Conservation (phyloP, 257 asterid species). For the Penstemon davidsonii region DNA sequence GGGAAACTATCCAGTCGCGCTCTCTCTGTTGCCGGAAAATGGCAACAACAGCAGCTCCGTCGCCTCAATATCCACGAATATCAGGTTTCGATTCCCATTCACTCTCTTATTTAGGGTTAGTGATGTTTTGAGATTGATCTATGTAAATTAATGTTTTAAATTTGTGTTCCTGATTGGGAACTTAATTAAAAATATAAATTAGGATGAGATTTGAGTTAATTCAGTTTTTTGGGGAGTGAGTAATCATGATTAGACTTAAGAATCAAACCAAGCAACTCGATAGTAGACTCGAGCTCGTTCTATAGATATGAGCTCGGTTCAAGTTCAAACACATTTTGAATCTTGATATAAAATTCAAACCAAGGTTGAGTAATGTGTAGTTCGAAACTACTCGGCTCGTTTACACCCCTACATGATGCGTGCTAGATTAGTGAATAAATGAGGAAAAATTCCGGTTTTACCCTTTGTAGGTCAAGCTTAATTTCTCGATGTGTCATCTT, state of each 20-base stretch:
- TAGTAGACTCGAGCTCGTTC: too few species aligned
- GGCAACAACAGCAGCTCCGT: constrained; percentile 99
- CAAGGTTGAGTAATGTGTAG: too few species aligned
- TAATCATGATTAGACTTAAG: background rate
- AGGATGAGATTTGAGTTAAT: constrained; percentile 14
- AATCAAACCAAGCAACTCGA: too few species aligned
- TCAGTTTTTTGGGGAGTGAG: background rate
- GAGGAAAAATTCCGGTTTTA: background rate
- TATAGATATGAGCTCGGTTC: too few species aligned
- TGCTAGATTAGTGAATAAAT: constrained; percentile 1
- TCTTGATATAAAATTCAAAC: too few species aligned
- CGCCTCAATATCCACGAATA: constrained; percentile 97
- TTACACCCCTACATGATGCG: constrained; percentile 1
- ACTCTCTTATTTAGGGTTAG: background rate
- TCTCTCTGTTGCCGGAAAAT: constrained; percentile 86
- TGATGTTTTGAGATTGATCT: constrained; percentile 28
- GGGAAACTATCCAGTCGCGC: constrained; percentile 78
- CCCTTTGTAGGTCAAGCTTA: constrained; percentile 15
- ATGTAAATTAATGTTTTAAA: background rate
- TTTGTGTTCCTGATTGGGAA: background rate
- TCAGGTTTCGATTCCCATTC: constrained; percentile 50
- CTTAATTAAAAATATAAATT: background rate
- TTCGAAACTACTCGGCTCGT: too few species aligned
- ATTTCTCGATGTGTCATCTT: background rate
- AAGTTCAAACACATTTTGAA: too few species aligned